Conservation (phyloP, 805 yeast species). For the Blastobotrys robertii region DNA sequence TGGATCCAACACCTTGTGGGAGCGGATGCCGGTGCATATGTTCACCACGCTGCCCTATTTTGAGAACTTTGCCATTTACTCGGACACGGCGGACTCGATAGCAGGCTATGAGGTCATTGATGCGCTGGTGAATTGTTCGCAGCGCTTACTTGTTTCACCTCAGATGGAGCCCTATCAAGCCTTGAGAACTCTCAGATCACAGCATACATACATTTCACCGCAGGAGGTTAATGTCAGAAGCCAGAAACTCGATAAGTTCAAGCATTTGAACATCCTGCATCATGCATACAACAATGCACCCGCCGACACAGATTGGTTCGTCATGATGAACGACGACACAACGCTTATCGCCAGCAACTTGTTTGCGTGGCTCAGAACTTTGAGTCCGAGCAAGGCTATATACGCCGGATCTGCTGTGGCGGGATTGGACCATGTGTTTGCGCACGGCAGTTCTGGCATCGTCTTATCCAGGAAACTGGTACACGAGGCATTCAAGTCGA, state of each 20-base stretch:
- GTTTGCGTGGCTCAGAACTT: constrained; percentile 9
- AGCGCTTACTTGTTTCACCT: constrained; percentile 6
- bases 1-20: constrained; percentile 26
- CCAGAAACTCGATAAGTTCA: constrained; percentile 26
- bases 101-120: constrained; percentile 90
- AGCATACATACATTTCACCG: not conserved
- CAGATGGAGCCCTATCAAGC: not conserved
- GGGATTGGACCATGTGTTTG: constrained; percentile 20
- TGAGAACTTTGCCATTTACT: constrained; percentile 25
- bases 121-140: constrained; percentile 48
- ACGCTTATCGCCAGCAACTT: constrained; percentile 22
- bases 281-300: constrained; percentile 25
- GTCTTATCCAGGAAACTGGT: constrained; percentile 25
- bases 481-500: constrained; percentile 16
- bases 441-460: constrained; percentile 31
- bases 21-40: constrained; percentile 28
- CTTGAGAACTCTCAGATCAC: constrained; percentile 2
- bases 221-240: not conserved
- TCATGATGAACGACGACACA: constrained; percentile 28
- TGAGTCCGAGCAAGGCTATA: constrained; percentile 18
- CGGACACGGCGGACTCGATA: constrained; percentile 24
- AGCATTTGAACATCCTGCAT: constrained; percentile 26
- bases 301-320: constrained; percentile 23
- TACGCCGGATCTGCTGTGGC: constrained; percentile 26
- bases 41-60: constrained; percentile 23